Percentiles rank a stretch among this genome's conserved stretches.
Conservation (phyloP, 176 grass and related monocot species). For the sorghum (Sorghum bicolor) region Sorghum_bicolor_NCBIv3 NC_012872.2:1287501-1288000, state of each 20-base stretch:
- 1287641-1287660: conserved; percentile 53
- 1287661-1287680: conserved; percentile 91
- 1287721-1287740: conserved; percentile 53
- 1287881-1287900: conserved; percentile 59
- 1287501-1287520: conserved; percentile 80
- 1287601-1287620: conserved; percentile 36
- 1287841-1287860: conserved; percentile 59
- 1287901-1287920: conserved; percentile 92
- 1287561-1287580: conserved; percentile 67
- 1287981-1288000: conserved; percentile 68
- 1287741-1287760: conserved; percentile 56
- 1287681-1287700: conserved; percentile 86
- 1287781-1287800: conserved; percentile 43
- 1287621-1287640: conserved; percentile 40
- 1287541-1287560: conserved; percentile 80
- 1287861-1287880: conserved; percentile 69
- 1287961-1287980: conserved; percentile 48
- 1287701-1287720: conserved; percentile 53
- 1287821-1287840: conserved; percentile 61
- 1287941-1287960: conserved; percentile 66
- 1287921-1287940: conserved; percentile 99
- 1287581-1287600: conserved; percentile 53
- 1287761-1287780: conserved; percentile 70
- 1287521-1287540: conserved; percentile 65
- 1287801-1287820: conserved; percentile 64